Evolutionary conservation across 441 rosid genomes (phyloP), one percentile per base, ranked within the genome.

Genomic region (Mallotus japonicus): DNA sequence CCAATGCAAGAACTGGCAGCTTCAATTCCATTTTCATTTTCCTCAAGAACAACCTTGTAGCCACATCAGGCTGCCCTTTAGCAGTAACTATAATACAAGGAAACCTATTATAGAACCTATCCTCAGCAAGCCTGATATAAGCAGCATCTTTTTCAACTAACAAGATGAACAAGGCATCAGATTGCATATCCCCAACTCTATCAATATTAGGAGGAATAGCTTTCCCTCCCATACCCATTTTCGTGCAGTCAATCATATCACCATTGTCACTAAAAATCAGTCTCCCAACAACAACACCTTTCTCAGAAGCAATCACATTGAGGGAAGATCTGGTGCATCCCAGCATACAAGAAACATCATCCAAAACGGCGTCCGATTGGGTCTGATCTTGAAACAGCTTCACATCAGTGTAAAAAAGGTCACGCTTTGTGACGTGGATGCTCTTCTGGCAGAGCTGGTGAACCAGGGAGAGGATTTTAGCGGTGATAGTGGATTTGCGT

Each of bases 161-260:
- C 17, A 92, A 83, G 59, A 95, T 90, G 64, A 95, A 95, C 78
- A 83, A 62, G 0, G 99, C 99, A 80, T 95, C 99, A 32, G 96
- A 91, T 78, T 85, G 85, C 99, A 95, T 92, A 76, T 92, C 97
- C 6, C 98, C 98, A 14, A 95, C 99, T 55, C 99, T 72, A 28
- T 95, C 97, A 0, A 95, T 95, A 62, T 92, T 95, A 0, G 97
- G 99, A 2, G 99, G 99, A 28, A 92, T 95, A 0, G 97, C 99
- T 82, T 95, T 95, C 58, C 98, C 98, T 17, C 96, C 99, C 91
- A 95, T 92, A 9, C 98, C 95, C 98, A 92, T 92, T 78, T 92
- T 92, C 1, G 98, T 95, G 73, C 98, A 92, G 71, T 95, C 97
- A 65, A 95, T 95, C 95, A 95, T 89, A 62, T 95, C 97, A 7